Evolutionary conservation across 805 yeast genomes (phyloP).

Genomic region (Saccharomyces paradoxus): DNA sequence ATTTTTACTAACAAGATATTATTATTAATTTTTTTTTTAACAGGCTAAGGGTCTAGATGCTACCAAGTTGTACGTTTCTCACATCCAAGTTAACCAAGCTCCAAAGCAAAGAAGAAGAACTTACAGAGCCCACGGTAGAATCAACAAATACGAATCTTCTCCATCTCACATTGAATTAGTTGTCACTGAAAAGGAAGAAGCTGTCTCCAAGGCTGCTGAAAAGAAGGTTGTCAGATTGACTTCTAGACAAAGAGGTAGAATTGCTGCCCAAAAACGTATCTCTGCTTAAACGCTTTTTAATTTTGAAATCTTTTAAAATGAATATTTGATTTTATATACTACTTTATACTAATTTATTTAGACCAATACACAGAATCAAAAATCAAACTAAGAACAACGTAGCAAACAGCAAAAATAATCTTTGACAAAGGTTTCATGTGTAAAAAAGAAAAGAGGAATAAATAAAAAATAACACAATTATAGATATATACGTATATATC

Average conservation of each 20-base stretch:
- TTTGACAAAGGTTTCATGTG: background rate
- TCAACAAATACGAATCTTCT: slow-evolving; percentile 96
- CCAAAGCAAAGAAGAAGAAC: slow-evolving; percentile 99
- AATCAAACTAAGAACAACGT: background rate
- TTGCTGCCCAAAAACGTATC: slow-evolving; percentile 80
- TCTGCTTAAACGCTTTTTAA: slow-evolving; percentile 40
- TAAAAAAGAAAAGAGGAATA: background rate
- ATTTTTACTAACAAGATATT: background rate
- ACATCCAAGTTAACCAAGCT: slow-evolving; percentile 99
- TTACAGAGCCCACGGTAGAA: slow-evolving; percentile 99
- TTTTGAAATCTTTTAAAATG: background rate
- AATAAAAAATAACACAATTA: background rate
- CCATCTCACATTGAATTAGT: slow-evolving; percentile 98
- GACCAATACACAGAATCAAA: background rate
- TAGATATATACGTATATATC: background rate
- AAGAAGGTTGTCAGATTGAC: slow-evolving; percentile 61
- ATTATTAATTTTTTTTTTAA: slow-evolving; percentile 6
- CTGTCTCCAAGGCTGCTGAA: slow-evolving; percentile 85
- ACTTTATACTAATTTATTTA: background rate
- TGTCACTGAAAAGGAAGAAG: slow-evolving; percentile 91
- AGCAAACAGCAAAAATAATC: background rate
- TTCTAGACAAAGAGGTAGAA: slow-evolving; percentile 89
- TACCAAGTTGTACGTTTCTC: slow-evolving; percentile 87
- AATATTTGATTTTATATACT: background rate
- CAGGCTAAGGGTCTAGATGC: slow-evolving; percentile 93